A percentile compares a stretch with the other conserved stretches of the same genome.
Evolutionary conservation across 2,329 filamentous ascomycete species (phyloP).

Genomic region (Coleophoma crateriformis): DNA sequence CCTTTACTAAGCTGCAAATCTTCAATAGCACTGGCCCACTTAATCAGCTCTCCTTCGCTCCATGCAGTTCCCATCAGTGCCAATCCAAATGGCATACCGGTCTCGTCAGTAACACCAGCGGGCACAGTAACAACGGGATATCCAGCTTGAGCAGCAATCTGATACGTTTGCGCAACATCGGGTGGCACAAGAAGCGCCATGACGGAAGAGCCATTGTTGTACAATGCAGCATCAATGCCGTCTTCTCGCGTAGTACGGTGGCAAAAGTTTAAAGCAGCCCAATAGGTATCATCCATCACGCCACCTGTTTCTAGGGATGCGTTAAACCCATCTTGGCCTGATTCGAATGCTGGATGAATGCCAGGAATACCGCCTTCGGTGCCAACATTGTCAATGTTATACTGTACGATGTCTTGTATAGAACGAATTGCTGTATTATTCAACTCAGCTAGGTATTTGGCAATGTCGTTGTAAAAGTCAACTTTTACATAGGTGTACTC

Average conservation of each 20-base stretch:
- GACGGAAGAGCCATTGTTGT: constrained; percentile 35
- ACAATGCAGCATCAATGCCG: constrained; percentile 65
- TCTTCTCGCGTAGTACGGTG: constrained; percentile 52
- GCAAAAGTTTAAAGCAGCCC: constrained; percentile 57
- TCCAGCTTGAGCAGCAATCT: constrained; percentile 69
- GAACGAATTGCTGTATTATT: constrained; percentile 26
- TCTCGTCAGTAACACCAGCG: constrained; percentile 45
- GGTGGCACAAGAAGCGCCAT: constrained; percentile 64
- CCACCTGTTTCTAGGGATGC: constrained; percentile 58
- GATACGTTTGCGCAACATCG: constrained; percentile 61
- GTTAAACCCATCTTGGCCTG: constrained; percentile 67
- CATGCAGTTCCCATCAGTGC: constrained; percentile 57
- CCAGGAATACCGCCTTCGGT: constrained; percentile 61
- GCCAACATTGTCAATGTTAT: constrained; percentile 57
- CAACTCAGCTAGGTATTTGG: constrained; percentile 38
- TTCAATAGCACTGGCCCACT: constrained; percentile 59
- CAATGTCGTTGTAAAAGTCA: constrained; percentile 56
- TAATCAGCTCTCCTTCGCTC: constrained; percentile 51
- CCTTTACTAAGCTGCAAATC: constrained; percentile 39
- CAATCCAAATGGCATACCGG: constrained; percentile 57
- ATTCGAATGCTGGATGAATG: constrained; percentile 57
- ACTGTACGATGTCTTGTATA: constrained; percentile 45
- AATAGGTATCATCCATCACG: constrained; percentile 58
- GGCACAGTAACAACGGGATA: constrained; percentile 70
- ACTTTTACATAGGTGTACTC: constrained; percentile 70